Conservation (phyloP, 331 rosid genomes). For the Quercus tomentella region DNA sequence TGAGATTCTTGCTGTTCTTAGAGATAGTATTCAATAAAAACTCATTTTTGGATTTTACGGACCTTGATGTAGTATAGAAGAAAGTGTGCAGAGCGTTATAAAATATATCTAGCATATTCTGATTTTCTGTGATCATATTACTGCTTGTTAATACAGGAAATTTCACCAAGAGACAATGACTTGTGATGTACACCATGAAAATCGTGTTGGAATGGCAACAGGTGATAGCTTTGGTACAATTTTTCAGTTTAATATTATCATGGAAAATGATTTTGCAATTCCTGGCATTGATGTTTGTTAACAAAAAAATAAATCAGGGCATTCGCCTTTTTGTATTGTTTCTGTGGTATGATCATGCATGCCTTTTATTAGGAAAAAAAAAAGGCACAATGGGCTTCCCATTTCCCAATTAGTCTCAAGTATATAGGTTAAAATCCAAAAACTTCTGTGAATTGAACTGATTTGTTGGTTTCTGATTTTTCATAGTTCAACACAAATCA, state of each 20-base stretch:
- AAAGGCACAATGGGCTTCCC: too few relatives aligned
- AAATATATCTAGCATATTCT: too few relatives aligned
- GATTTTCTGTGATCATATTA: not conserved
- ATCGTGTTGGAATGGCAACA: conserved; percentile 21
- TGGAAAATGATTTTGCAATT: not conserved
- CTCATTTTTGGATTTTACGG: too few relatives aligned
- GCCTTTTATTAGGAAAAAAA: too few relatives aligned
- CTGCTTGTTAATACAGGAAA: conserved; percentile 46
- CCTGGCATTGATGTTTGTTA: not conserved
- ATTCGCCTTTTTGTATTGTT: too few relatives aligned
- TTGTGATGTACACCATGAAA: conserved; percentile 21
- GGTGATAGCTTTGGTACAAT: conserved; percentile 29
- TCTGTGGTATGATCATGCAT: too few relatives aligned
- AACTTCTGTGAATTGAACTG: not conserved
- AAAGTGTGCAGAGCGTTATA: too few relatives aligned
- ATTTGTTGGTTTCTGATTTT: not conserved
- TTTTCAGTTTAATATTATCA: not conserved
- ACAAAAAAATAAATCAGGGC: not conserved
- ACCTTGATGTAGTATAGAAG: too few relatives aligned
- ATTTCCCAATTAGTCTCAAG: too few relatives aligned
- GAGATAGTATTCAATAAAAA: too few relatives aligned
- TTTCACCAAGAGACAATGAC: conserved; percentile 52
- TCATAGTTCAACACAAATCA: not conserved
- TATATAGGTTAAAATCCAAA: not conserved
- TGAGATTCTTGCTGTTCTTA: too few relatives aligned